Conservation (phyloP, 352 stramenopile genomes). For the Pythium monospermum region DNA sequence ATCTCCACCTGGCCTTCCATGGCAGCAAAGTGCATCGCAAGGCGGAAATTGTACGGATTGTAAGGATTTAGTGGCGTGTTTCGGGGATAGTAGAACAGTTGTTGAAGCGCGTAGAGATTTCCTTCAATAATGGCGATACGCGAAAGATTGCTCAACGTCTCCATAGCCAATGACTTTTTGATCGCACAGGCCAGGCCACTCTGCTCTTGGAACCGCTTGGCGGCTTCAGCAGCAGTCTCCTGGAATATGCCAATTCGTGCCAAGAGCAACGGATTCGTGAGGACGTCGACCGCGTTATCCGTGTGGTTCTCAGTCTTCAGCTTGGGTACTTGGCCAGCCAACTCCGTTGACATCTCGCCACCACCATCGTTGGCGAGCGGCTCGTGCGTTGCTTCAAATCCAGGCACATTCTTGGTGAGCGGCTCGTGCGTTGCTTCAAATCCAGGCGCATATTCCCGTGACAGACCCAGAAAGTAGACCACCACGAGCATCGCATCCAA, state of each 20-base stretch:
- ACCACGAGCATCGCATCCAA: too few relatives aligned
- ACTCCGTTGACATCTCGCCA: too few relatives aligned
- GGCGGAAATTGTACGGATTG: background rate
- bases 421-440: too few relatives aligned
- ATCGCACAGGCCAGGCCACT: too few relatives aligned
- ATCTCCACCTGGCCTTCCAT: slow-evolving; percentile 7
- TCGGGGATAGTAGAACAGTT: background rate
- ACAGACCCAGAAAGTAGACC: too few relatives aligned
- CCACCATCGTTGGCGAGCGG: too few relatives aligned
- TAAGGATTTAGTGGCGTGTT: background rate
- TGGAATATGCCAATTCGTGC: background rate
- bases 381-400: too few relatives aligned
- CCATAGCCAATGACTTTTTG: too few relatives aligned
- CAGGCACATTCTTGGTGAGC: too few relatives aligned
- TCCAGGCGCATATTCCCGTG: too few relatives aligned
- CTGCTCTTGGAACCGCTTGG: background rate
- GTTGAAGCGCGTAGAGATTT: background rate
- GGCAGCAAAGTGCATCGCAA: slow-evolving; percentile 3
- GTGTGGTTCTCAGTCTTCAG: too few relatives aligned
- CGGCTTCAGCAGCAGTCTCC: background rate
- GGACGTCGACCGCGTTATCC: background rate
- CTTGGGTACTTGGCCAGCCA: too few relatives aligned
- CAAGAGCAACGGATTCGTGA: slow-evolving; percentile 5
- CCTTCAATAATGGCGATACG: slow-evolving; percentile 4
- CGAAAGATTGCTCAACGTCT: background rate